phyloP scores from a whole-genome alignment of 1,139 yeast genomes.

The Pichia sp. region DNA sequence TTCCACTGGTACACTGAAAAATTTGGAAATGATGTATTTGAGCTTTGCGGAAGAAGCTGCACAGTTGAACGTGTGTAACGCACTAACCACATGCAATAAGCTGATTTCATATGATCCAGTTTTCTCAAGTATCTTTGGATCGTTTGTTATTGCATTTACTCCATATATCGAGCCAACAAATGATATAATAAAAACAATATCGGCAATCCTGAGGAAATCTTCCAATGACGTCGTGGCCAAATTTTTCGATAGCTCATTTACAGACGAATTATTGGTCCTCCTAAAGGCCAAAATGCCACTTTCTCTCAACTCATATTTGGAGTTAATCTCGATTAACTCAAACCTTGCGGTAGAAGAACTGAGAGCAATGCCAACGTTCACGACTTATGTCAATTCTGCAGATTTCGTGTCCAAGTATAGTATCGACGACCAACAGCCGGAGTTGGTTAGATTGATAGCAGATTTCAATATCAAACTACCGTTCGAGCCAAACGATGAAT shows the following conservation, averaged over 20 bases:
- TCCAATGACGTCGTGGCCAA: conserved; percentile 54
- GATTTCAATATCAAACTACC: conserved; percentile 48
- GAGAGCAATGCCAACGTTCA: conserved; percentile 54
- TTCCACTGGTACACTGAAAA: conserved; percentile 19
- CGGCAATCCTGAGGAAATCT: conserved; percentile 46
- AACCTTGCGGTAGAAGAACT: conserved; percentile 64
- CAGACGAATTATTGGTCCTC: conserved; percentile 52
- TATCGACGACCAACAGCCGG: conserved; percentile 52
- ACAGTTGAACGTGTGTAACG: conserved; percentile 43
- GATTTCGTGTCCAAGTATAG: conserved; percentile 39
- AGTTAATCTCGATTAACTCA: conserved; percentile 59
- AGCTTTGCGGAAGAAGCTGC: conserved; percentile 44
- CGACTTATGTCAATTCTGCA: conserved; percentile 40
- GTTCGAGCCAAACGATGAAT: conserved; percentile 41
- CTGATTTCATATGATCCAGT: conserved; percentile 47
- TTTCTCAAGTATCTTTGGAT: conserved; percentile 55
- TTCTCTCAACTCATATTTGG: conserved; percentile 57
- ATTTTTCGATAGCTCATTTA: conserved; percentile 54
- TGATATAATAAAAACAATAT: conserved; percentile 48
- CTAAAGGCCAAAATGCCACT: conserved; percentile 74
- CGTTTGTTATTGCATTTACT: conserved; percentile 54
- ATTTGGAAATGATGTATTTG: conserved; percentile 29
- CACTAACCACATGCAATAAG: conserved; percentile 41
- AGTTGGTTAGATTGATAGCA: conserved; percentile 41
- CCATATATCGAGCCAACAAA: conserved; percentile 62